Base-by-base conservation (phyloP, 2,329 filamentous ascomycete genomes). In the Calcarisporium arbuscula region DNA sequence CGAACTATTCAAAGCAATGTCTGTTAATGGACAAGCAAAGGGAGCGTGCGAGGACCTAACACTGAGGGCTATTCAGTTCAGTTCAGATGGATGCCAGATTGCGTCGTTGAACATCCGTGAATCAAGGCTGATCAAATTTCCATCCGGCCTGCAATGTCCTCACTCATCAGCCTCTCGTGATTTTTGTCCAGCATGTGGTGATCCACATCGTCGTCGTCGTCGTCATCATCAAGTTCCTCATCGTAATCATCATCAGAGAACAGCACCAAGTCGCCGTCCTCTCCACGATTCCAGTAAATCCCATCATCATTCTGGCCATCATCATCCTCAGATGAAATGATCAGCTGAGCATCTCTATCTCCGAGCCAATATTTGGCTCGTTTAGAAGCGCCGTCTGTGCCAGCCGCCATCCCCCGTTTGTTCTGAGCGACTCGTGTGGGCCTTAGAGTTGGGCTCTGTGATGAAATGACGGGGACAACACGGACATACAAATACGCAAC, bases 401-500 rank as follows among this genome's bases (percentile, higher is more conserved):
- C 59, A 25, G 61, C 39, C 15, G 46, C 51, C 17, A 38, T 41
- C 34, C 46, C 39, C 29, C 50, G 43, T 28, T 53, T 51, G 26
- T 46, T 50, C n/a, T 45, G 49, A 27, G 44, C 51, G 17, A 53
- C 38, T 32, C 51, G 52, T 20, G 45, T 49, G 12, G 63, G 60
- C 15, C 58, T 52, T 31, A 68, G 50, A 17, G 60, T 61, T 29
- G 72, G 82, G 41, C 71, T 80, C 56, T 70, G 78, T 4, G 70
- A 70, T 44, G 68, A 84, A 52, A 84, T 80, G 47, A 82, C 82
- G 39, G 77, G 90, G 29, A 95, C 77, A n/a, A 86, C 89, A 41
- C 90, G 82, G 29, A 95, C 76, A 53, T 95, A 94, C 29, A 98
- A 67, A 57, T 98, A 98, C 41, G 87, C 89, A 14, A 98, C 90